Percentiles rank a stretch among this genome's conserved stretches.
phyloP scores from a whole-genome alignment of 345 rosid species.

The Lepidium africanum region DNA sequence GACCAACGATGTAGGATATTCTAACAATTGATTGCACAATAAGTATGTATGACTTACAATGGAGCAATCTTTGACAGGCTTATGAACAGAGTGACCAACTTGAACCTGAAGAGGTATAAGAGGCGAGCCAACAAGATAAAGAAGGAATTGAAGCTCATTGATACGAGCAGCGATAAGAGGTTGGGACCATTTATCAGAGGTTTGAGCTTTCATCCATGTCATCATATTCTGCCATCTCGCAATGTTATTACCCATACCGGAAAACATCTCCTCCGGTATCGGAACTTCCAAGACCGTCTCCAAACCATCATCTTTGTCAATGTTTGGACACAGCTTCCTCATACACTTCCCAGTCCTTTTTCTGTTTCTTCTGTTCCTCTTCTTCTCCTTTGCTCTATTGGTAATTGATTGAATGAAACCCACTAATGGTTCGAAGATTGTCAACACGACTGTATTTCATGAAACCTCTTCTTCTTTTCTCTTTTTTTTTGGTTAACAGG shows the following conservation, averaged over 20 bases:
- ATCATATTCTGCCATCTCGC: slow-evolving; percentile 67
- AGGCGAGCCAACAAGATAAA: slow-evolving; percentile 90
- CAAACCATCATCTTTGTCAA: slow-evolving; percentile 82
- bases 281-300: too few species aligned
- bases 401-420: slow-evolving; percentile 21
- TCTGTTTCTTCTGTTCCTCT: background rate
- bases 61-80: slow-evolving; percentile 71
- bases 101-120: slow-evolving; percentile 91
- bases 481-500: background rate
- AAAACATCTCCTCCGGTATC: slow-evolving; percentile 90
- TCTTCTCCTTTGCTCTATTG: slow-evolving; percentile 17
- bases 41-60: slow-evolving; percentile 47
- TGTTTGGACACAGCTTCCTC: slow-evolving; percentile 87
- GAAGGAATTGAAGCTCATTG: slow-evolving; percentile 82
- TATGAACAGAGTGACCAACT: slow-evolving; percentile 61
- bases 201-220: slow-evolving; percentile 87
- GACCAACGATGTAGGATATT: too few species aligned
- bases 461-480: background rate
- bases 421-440: slow-evolving; percentile 29
- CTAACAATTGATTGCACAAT: background rate
- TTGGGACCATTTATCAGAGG: slow-evolving; percentile 79
- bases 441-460: slow-evolving; percentile 22
- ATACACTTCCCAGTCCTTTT: slow-evolving; percentile 26
- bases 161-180: slow-evolving; percentile 59
- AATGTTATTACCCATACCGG: slow-evolving; percentile 61